Percentiles rank a stretch among this genome's conserved stretches.
These are phyloP conservation scores for Tulasnella sp. DNA, from an alignment of 768 basidiomycete species.

Conservation along the genomic window DNA sequence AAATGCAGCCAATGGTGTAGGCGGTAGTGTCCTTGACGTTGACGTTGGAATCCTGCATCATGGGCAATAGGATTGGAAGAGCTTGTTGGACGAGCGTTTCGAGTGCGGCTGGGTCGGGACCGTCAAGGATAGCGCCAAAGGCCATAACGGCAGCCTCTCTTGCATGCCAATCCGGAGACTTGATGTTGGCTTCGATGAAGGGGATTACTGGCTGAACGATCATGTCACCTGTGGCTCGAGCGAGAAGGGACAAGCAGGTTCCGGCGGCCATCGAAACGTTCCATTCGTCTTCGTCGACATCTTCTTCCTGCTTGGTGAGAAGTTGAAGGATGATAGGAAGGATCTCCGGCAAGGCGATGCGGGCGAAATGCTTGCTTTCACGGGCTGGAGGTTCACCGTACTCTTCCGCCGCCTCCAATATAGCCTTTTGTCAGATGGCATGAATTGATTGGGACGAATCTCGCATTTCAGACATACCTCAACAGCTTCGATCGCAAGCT, in stretches of 20 bases:
- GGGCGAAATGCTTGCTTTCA: conserved; percentile 88
- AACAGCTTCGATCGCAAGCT: conserved; percentile 83
- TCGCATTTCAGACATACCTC: conserved; percentile 55
- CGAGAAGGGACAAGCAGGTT: conserved; percentile 83
- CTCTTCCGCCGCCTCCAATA: conserved; percentile 59
- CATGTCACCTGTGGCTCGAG: conserved; percentile 82
- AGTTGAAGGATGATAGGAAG: conserved; percentile 86
- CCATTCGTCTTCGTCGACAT: conserved; percentile 98
- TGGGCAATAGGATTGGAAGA: conserved; percentile 85
- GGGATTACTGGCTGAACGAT: conserved; percentile 93
- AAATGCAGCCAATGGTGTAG: conserved; percentile 95
- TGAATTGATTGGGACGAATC: not conserved
- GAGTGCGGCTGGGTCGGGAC: conserved; percentile 83
- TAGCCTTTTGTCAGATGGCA: conserved; percentile 18
- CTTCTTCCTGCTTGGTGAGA: conserved; percentile 90
- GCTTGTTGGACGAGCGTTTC: conserved; percentile 92
- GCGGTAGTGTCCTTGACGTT: conserved; percentile 97
- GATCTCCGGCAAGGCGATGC: conserved; percentile 91
- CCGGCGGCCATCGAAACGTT: conserved; percentile 96
- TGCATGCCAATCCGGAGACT: conserved; percentile 84
- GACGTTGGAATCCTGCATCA: conserved; percentile 82
- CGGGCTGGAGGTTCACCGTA: conserved; percentile 83
- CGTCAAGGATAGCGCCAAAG: conserved; percentile 95
- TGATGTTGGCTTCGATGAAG: conserved; percentile 97
- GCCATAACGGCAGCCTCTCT: conserved; percentile 98